phyloP scores from a whole-genome alignment of 1,284 basidiomycete species.

The Trametes sp. region DNA sequence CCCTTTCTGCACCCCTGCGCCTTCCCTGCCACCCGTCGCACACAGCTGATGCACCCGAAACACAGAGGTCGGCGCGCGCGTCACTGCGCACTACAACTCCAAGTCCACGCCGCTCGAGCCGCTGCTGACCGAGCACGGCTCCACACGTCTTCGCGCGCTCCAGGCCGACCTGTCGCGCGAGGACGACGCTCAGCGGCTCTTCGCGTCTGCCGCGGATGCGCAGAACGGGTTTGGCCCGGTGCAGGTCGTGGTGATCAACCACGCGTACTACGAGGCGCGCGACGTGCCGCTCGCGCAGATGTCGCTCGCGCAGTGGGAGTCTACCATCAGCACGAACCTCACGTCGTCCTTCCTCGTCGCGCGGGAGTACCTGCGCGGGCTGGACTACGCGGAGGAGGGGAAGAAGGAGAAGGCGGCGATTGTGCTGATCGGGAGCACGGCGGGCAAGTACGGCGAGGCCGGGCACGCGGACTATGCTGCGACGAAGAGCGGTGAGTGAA shows the following conservation, averaged over 20 bases:
- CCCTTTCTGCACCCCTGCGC: not conserved
- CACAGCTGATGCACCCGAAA: not conserved
- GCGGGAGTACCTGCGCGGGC: slow-evolving; percentile 61
- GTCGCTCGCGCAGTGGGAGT: slow-evolving; percentile 71
- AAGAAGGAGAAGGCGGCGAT: slow-evolving; percentile 63
- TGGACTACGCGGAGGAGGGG: slow-evolving; percentile 51
- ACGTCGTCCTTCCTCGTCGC: slow-evolving; percentile 74
- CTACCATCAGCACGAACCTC: slow-evolving; percentile 68
- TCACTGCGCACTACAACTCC: slow-evolving; percentile 78
- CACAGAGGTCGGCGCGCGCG: slow-evolving; percentile 57
- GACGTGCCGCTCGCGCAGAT: slow-evolving; percentile 64
- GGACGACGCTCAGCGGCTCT: slow-evolving; percentile 54
- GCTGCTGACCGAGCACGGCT: slow-evolving; percentile 48
- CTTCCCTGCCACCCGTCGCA: not conserved
- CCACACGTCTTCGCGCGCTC: slow-evolving; percentile 48
- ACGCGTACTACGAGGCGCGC: slow-evolving; percentile 60
- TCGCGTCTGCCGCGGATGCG: slow-evolving; percentile 41
- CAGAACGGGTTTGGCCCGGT: slow-evolving; percentile 54
- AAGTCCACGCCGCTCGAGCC: slow-evolving; percentile 54
- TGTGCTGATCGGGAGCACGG: slow-evolving; percentile 73
- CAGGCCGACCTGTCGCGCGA: slow-evolving; percentile 70
- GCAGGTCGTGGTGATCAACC: slow-evolving; percentile 70
- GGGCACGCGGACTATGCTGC: slow-evolving; percentile 71
- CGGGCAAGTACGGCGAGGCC: slow-evolving; percentile 78
- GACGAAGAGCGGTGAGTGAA: slow-evolving; percentile 21